Evolutionary conservation across 148 eudicot species (phyloP).

Genomic region (Chenopodium quinoa): DNA sequence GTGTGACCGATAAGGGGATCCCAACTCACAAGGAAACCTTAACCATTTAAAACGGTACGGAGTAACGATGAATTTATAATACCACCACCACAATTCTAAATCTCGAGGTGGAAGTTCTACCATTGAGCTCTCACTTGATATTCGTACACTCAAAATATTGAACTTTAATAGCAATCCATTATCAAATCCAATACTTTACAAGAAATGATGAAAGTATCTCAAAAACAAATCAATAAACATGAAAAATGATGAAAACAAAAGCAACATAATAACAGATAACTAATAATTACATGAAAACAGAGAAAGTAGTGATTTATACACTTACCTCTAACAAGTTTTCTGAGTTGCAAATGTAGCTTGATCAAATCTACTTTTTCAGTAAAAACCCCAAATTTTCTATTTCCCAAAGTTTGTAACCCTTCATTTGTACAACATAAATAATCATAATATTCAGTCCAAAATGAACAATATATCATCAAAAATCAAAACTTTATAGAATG

Average conservation of each 20-base stretch:
- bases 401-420: slow-evolving; percentile 11
- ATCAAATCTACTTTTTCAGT: neutral
- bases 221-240: neutral
- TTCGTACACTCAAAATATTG: neutral
- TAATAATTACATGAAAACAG: neutral
- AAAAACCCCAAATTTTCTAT: slow-evolving; percentile 12
- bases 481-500: neutral
- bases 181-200: slow-evolving; percentile 1
- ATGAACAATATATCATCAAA: neutral
- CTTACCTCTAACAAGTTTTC: slow-evolving; percentile 36
- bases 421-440: slow-evolving; percentile 21
- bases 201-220: neutral
- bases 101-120: neutral
- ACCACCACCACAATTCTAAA: neutral
- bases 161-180: neutral
- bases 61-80: too few relatives aligned
- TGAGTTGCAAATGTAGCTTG: slow-evolving; percentile 28
- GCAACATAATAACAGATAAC: neutral
- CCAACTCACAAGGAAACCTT: neutral
- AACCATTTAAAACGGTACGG: neutral
- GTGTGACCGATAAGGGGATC: neutral
- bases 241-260: neutral
- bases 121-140: neutral
- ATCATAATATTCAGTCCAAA: neutral
- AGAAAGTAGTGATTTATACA: neutral